Percentiles rank a stretch among this genome's conserved stretches.
Evolutionary conservation across 2,329 filamentous ascomycete species (phyloP).

Genomic region (Torrubiella hemipterigena): DNA sequence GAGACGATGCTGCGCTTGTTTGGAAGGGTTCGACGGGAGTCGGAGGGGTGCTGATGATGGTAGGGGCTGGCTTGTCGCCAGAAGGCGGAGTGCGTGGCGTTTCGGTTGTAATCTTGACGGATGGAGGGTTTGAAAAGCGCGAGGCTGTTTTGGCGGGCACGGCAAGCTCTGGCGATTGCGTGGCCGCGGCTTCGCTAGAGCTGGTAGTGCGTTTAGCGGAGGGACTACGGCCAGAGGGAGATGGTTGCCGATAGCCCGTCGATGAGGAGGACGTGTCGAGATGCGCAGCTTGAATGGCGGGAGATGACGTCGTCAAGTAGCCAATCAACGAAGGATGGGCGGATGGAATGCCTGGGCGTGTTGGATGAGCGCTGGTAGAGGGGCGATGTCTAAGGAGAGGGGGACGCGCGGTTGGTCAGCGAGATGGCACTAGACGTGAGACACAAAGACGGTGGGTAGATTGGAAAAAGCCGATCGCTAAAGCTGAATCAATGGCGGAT

Average conservation of each 20-base stretch:
- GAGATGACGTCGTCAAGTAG: constrained; percentile 57
- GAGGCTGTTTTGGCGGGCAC: constrained; percentile 17
- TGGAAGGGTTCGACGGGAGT: constrained; percentile 40
- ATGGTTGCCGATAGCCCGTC: too few species aligned
- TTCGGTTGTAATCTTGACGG: constrained; percentile 15
- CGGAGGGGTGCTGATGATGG: constrained; percentile 56
- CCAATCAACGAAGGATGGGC: constrained; percentile 54
- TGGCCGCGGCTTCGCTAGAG: constrained; percentile 8
- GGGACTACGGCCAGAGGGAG: constrained; percentile 5
- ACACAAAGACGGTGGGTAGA: constrained; percentile 16
- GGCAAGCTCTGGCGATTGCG: constrained; percentile 14
- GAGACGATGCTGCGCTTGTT: constrained; percentile 12
- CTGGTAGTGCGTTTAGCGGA: constrained; percentile 16
- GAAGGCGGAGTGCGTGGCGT: constrained; percentile 36
- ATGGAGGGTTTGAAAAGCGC: constrained; percentile 15
- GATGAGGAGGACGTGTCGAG: constrained; percentile 15
- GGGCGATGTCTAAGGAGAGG: constrained; percentile 5
- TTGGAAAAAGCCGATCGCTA: constrained; percentile 9
- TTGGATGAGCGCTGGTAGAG: constrained; percentile 5
- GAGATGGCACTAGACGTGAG: too few species aligned
- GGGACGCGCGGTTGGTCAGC: too few species aligned
- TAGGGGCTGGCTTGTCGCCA: constrained; percentile 30
- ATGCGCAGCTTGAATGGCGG: constrained; percentile 48
- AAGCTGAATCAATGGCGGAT: background rate
- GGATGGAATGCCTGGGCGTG: constrained; percentile 36